These are phyloP conservation scores for Penicillium egyptiacum DNA, from an alignment of 495 filamentous ascomycete species.

Conservation along the genomic window DNA sequence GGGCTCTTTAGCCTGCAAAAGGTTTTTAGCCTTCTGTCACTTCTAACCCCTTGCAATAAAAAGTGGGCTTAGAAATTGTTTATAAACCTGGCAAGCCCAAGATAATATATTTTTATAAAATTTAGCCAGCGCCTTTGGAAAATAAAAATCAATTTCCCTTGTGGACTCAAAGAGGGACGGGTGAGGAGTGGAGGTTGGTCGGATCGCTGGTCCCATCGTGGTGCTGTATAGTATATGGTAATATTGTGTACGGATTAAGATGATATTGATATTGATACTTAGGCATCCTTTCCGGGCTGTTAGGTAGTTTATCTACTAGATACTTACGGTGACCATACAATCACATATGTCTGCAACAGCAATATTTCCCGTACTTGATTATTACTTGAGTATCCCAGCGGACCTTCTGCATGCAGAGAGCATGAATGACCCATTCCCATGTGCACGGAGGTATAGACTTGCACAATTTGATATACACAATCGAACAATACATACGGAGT, in stretches of 20 bases:
- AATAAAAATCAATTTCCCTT: no score
- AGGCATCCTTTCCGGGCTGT: no score
- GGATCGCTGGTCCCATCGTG: not conserved
- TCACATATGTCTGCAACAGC: not conserved
- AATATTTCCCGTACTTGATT: not conserved
- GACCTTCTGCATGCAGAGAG: not conserved
- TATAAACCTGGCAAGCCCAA: no score
- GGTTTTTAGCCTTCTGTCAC: not conserved
- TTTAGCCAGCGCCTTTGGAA: no score
- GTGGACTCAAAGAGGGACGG: not conserved
- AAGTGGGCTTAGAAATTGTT: no score
- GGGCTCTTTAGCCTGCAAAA: not conserved
- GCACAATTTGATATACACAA: not conserved
- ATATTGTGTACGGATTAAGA: no score
- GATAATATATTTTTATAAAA: no score
- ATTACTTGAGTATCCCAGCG: not conserved
- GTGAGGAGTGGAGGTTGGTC: slow-evolving; percentile 7
- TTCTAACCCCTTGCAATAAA: not conserved
- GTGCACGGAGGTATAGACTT: not conserved
- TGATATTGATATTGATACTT: no score
- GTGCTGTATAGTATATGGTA: no score
- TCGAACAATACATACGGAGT: not conserved
- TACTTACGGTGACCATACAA: no score
- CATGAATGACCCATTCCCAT: slow-evolving; percentile 5
- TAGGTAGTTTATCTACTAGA: no score